Evolutionary conservation across 768 basidiomycete genomes (phyloP).

Genomic region (Mycena sanguinolenta): DNA sequence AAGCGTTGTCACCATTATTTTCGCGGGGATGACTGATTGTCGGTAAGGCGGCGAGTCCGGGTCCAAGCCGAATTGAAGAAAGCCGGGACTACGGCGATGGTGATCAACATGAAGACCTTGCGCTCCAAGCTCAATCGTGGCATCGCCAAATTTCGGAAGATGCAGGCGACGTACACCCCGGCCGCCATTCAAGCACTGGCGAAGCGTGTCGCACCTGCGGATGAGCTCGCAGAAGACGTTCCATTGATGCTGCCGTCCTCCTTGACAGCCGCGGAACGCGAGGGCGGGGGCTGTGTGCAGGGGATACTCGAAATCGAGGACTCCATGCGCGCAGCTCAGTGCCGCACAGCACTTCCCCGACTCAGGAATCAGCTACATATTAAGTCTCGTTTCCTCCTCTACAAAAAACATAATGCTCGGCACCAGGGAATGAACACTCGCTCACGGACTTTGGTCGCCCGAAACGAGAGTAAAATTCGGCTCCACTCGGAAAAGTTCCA

Average conservation of each 20-base stretch:
- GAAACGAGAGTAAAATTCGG: constrained; percentile 29
- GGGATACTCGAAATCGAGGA: constrained; percentile 10
- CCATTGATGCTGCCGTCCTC: constrained; percentile 15
- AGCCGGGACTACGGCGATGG: neutral
- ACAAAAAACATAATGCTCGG: constrained; percentile 11
- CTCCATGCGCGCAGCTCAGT: constrained; percentile 20
- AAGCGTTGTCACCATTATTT: too few relatives aligned
- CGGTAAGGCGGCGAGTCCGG: constrained; percentile 3
- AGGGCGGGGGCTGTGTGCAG: neutral
- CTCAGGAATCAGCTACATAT: constrained; percentile 28
- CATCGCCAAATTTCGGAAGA: constrained; percentile 1
- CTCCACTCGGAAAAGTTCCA: constrained; percentile 25
- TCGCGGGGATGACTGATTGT: too few relatives aligned
- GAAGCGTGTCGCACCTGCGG: neutral
- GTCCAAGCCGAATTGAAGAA: constrained; percentile 16
- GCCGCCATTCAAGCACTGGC: neutral
- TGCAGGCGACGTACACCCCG: constrained; percentile 15
- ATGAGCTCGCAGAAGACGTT: constrained; percentile 4
- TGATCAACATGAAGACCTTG: neutral
- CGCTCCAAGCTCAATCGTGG: constrained; percentile 12
- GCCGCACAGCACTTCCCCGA: constrained; percentile 9
- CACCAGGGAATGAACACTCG: constrained; percentile 26
- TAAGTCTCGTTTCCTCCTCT: constrained; percentile 3
- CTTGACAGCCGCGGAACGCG: neutral
- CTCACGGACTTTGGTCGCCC: constrained; percentile 12